phyloP scores from a whole-genome alignment of 495 filamentous ascomycete genomes.

The Penicillium subrubescens region DNA sequence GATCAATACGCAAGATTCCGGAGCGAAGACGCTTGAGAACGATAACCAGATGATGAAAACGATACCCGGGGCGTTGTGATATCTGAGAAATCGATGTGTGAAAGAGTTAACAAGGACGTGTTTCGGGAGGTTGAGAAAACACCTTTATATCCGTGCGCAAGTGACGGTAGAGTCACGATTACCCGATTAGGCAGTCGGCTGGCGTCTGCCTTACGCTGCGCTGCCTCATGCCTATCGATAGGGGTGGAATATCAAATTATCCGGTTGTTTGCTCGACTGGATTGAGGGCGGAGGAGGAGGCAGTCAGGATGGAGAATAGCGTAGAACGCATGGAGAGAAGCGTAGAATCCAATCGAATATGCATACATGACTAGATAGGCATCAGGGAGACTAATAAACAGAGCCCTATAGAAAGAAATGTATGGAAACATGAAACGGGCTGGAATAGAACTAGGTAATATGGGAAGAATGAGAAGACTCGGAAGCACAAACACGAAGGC shows the following conservation, averaged over 20 bases:
- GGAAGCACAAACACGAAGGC: neutral
- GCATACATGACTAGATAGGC: conserved; percentile 6
- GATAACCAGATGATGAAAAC: too few species aligned
- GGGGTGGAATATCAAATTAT: neutral
- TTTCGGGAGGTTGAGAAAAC: neutral
- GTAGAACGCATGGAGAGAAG: neutral
- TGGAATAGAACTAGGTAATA: neutral
- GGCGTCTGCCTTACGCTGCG: neutral
- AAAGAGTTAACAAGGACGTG: neutral
- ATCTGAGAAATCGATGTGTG: neutral
- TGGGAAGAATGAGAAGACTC: neutral
- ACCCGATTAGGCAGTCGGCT: neutral
- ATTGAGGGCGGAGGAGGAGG: neutral
- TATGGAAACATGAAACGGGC: neutral
- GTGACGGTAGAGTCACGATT: neutral
- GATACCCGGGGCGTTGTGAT: neutral
- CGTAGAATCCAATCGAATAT: neutral
- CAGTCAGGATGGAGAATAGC: neutral
- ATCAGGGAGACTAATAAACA: neutral
- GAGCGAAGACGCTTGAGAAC: neutral
- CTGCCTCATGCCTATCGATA: neutral
- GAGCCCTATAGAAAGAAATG: neutral
- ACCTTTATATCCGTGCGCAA: neutral
- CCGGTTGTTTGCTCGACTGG: too few species aligned
- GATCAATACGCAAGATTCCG: neutral